Conservation (phyloP, 257 asterid genomes). For the Nemophila menziesii region DNA sequence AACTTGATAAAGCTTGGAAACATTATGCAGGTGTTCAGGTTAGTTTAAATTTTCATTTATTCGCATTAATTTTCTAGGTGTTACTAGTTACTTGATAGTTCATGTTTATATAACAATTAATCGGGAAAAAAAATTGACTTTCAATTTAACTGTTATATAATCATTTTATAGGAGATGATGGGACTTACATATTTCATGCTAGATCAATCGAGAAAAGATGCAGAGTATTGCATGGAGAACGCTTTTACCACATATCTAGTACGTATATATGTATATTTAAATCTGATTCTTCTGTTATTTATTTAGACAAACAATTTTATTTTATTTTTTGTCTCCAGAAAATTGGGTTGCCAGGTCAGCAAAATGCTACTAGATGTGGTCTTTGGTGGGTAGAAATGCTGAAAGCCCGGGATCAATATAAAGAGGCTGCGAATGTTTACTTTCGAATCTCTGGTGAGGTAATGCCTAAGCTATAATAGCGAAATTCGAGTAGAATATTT, state of each 20-base stretch:
- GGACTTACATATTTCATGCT: conserved; percentile 83
- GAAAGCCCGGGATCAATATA: conserved; percentile 74
- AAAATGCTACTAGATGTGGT: conserved; percentile 84
- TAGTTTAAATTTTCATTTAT: conserved; percentile 6
- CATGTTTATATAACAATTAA: neutral
- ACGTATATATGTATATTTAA: conserved; percentile 12
- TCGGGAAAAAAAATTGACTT: conserved; percentile 4
- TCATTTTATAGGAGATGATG: conserved; percentile 80
- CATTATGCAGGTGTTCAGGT: conserved; percentile 98
- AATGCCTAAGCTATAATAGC: conserved; percentile 34
- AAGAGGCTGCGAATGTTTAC: conserved; percentile 91
- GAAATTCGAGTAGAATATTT: conserved; percentile 11
- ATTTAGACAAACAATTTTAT: neutral
- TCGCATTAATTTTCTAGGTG: conserved; percentile 13
- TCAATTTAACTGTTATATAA: conserved; percentile 10
- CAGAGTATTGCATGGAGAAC: conserved; percentile 96
- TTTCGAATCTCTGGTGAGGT: conserved; percentile 99
- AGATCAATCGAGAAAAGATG: conserved; percentile 89
- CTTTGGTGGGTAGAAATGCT: conserved; percentile 99
- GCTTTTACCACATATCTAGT: conserved; percentile 78
- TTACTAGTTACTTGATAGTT: conserved; percentile 6
- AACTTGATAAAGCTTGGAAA: conserved; percentile 97
- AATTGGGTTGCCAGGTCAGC: conserved; percentile 59
- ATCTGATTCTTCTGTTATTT: neutral
- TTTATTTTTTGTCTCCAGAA: conserved; percentile 35